A percentile compares a stretch with the other conserved stretches of the same genome.
These are phyloP conservation scores for Diplodia scrobiculata DNA, from an alignment of 2,329 filamentous ascomycete genomes.

Conservation along the genomic window DNA sequence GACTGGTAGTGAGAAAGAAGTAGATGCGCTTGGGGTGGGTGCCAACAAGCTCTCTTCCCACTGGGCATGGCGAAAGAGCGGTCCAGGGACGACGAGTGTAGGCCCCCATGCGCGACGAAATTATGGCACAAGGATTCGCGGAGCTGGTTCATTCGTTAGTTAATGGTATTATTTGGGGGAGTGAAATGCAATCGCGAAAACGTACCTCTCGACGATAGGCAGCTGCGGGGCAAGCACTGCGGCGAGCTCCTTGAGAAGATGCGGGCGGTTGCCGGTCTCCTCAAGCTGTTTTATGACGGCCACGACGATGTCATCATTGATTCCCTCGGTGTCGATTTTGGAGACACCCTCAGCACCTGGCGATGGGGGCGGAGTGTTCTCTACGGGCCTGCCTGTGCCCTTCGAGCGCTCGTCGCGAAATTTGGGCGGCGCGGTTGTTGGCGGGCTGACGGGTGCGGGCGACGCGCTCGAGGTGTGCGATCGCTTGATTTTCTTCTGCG, in stretches of 20 bases:
- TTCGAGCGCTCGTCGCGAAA: slow-evolving; percentile 54
- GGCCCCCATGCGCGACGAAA: slow-evolving; percentile 84
- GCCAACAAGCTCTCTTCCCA: slow-evolving; percentile 89
- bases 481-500: slow-evolving; percentile 68
- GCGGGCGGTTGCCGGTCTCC: slow-evolving; percentile 86
- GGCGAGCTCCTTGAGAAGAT: slow-evolving; percentile 91
- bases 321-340: slow-evolving; percentile 76
- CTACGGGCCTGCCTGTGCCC: slow-evolving; percentile 52
- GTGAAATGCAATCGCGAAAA: slow-evolving; percentile 34
- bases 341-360: slow-evolving; percentile 56
- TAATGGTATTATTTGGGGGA: neutral
- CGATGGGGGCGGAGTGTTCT: slow-evolving; percentile 80
- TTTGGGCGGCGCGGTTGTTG: slow-evolving; percentile 48
- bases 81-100: slow-evolving; percentile 88
- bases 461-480: slow-evolving; percentile 61
- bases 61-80: slow-evolving; percentile 74
- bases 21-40: slow-evolving; percentile 93
- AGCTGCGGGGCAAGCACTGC: slow-evolving; percentile 74
- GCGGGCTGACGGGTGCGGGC: slow-evolving; percentile 49
- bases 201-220: slow-evolving; percentile 88
- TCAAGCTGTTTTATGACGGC: slow-evolving; percentile 85
- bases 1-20: slow-evolving; percentile 90
- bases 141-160: slow-evolving; percentile 62
- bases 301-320: slow-evolving; percentile 94
- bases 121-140: slow-evolving; percentile 90